Percentiles rank a stretch among this genome's conserved stretches.
phyloP scores from a whole-genome alignment of 2,329 filamentous ascomycete genomes.

The Nannizziopsis barbatae region DNA sequence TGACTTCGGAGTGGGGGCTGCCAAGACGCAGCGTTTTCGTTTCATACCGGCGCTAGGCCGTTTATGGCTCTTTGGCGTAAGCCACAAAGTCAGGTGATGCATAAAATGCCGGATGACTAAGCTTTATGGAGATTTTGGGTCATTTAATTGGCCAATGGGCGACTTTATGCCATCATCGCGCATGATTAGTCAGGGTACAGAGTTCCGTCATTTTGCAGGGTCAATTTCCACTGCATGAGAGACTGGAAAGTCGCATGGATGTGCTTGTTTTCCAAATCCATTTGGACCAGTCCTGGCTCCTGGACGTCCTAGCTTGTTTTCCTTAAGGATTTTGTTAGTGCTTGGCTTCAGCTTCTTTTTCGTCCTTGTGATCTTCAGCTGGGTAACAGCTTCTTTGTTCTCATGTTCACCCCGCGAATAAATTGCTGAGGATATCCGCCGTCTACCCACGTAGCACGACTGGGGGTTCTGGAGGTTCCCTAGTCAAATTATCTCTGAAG shows the following conservation, averaged over 20 bases:
- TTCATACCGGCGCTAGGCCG: not conserved
- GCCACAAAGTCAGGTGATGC: not conserved
- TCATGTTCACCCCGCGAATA: not conserved
- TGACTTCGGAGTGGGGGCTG: not conserved
- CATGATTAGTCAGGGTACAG: not conserved
- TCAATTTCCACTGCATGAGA: not conserved
- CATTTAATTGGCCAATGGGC: not conserved
- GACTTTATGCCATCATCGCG: not conserved
- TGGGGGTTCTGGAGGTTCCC: not conserved
- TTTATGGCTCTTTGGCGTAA: not conserved
- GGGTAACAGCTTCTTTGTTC: not conserved
- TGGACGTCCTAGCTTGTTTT: not conserved
- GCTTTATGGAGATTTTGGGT: not conserved
- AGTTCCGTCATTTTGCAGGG: not conserved
- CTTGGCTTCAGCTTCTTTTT: slow-evolving; percentile 9
- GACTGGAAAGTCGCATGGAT: not conserved
- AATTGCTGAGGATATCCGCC: too few species aligned
- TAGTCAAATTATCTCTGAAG: not conserved
- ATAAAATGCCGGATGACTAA: not conserved
- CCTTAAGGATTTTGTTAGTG: not conserved
- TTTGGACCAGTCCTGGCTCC: not conserved
- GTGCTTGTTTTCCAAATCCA: not conserved
- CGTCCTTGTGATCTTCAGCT: slow-evolving; percentile 1
- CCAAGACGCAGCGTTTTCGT: not conserved
- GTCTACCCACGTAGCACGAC: too few species aligned